A percentile compares a stretch with the other conserved stretches of the same genome.
phyloP scores from a whole-genome alignment of 805 yeast genomes.

The Cyberlindnera galapagoensis region DNA sequence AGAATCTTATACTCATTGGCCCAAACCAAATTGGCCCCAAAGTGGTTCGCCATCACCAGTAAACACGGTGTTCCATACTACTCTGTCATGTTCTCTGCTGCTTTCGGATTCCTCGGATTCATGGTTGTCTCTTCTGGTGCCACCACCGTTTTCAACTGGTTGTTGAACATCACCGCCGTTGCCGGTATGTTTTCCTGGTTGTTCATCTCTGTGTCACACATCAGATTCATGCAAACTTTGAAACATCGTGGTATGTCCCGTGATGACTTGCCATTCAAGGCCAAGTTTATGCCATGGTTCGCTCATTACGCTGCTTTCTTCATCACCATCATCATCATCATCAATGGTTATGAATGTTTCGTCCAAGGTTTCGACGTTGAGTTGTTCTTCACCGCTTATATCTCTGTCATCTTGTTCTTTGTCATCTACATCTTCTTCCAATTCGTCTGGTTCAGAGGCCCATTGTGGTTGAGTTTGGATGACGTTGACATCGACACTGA shows the following conservation, averaged over 20 bases:
- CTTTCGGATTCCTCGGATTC: slow-evolving; percentile 60
- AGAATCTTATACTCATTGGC: slow-evolving; percentile 63
- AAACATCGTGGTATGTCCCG: slow-evolving; percentile 58
- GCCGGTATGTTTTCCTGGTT: slow-evolving; percentile 75
- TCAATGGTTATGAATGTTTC: slow-evolving; percentile 70
- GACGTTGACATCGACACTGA: slow-evolving; percentile 67
- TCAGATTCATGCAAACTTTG: slow-evolving; percentile 64
- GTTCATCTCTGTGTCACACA: slow-evolving; percentile 55
- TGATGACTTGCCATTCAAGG: slow-evolving; percentile 68
- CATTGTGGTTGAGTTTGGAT: slow-evolving; percentile 40
- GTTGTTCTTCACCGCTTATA: slow-evolving; percentile 62
- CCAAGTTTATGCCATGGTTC: slow-evolving; percentile 57
- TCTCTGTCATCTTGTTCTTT: slow-evolving; percentile 58
- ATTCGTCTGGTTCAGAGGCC: slow-evolving; percentile 37
- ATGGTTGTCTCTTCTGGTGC: slow-evolving; percentile 49
- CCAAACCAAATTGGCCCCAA: slow-evolving; percentile 52
- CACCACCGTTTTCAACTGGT: slow-evolving; percentile 60
- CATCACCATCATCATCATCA: slow-evolving; percentile 49
- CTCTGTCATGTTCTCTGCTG: slow-evolving; percentile 50
- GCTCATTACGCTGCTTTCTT: slow-evolving; percentile 58
- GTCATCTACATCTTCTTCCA: slow-evolving; percentile 52
- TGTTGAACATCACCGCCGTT: slow-evolving; percentile 68
- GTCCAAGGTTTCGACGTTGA: slow-evolving; percentile 44
- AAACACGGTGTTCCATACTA: slow-evolving; percentile 55
- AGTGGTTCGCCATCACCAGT: slow-evolving; percentile 40